Base-by-base conservation (phyloP, 129 eudicot genomes). In the Erigeron canadensis region DNA sequence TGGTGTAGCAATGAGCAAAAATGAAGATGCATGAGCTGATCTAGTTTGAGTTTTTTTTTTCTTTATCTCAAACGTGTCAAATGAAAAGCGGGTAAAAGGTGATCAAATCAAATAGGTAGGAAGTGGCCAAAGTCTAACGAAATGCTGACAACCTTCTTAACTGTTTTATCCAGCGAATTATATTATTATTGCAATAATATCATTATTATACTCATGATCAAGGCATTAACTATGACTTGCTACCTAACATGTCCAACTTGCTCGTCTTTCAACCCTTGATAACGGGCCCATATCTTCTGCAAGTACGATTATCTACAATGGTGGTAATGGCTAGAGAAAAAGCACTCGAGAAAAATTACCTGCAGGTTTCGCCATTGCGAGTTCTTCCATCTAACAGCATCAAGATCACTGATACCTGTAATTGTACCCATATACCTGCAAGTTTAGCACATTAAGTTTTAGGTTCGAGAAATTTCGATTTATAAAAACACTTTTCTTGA, bases 331-430 rank as follows among this genome's bases (percentile, higher is more conserved):
- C 19, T 15, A 50, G 56, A 50, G 56, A 50, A 18, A 50, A 50
- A 50, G 7, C 56, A 50, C 19, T 38, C 10, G 60, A 63, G 47
- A n/a, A 63, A 51, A 55, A 34, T 28, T 71, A 93, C 98, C 91
- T 94, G 96, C 74, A 94, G 84, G 79, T 86, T 89, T 51, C 99
- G 94, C 99, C 99, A 95, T 55, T 95, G 99, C 11, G 99, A 95
- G 75, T 88, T 95, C 75, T 87, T 88, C 99, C 99, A 95, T 76
- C 99, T 81, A 54, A 87, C 88, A 6, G 96, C 75, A 83, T 95
- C 99, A 21, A 90, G 79, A 77, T 95, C 99, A 56, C 94, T 95
- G 63, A 95, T 90, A 19, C 99, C 94, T 0, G 97, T 90, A 78
- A 95, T 81, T 16, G 99, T 95, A 41, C 99, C 99, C 99, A 95